Base-by-base conservation (phyloP, 495 filamentous ascomycete species). In the Apiosordaria backusii region DNA sequence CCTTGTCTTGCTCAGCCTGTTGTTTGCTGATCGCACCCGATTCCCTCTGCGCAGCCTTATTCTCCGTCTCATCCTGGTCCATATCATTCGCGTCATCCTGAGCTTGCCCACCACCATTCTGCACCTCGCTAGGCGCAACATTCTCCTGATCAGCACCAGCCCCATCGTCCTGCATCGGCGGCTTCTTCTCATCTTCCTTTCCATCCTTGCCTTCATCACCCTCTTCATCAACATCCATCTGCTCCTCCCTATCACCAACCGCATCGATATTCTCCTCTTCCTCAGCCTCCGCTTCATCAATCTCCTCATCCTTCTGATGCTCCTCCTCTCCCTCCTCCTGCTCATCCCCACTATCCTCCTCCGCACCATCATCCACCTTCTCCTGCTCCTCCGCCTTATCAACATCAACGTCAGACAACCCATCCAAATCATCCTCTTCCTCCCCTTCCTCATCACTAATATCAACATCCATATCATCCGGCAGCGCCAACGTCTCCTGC, bases 401-500 rank as follows among this genome's bases (percentile, higher is more conserved):
- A 57, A 78, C 70, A 50, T 81, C 81, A 0, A 75, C 80, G 63
- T 87, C 85, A 29, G 81, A 80, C 26, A 87, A 78, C 57, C 84
- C 82, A 65, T 84, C 81, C 45, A 89, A 78, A 50, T 88, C 83
- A 55, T 86, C 82, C 4, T 84, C 82, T 60, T 83, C 80, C 22
- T 64, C 71, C 25, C 71, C 71, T 6, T 72, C 74, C 6, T 83
- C 80, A 25, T 84, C 76, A 23, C 81, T 75, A 9, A 83, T 77
- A 67, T 88, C 88, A 65, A 89, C 83, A 61, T 93, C 88, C 77
- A 92, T 85, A 66, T 92, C 89, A 58, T 92, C 91, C 60, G 91
- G 87, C 52, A 88, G 70, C 24, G 82, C 85, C 54, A 88, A 70
- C 4, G 82, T 81, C 53, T 87, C 84, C 21, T 83, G 80, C 52